phyloP scores from a whole-genome alignment of 2,329 filamentous ascomycete genomes.

The Diaporthe humulicola region DNA sequence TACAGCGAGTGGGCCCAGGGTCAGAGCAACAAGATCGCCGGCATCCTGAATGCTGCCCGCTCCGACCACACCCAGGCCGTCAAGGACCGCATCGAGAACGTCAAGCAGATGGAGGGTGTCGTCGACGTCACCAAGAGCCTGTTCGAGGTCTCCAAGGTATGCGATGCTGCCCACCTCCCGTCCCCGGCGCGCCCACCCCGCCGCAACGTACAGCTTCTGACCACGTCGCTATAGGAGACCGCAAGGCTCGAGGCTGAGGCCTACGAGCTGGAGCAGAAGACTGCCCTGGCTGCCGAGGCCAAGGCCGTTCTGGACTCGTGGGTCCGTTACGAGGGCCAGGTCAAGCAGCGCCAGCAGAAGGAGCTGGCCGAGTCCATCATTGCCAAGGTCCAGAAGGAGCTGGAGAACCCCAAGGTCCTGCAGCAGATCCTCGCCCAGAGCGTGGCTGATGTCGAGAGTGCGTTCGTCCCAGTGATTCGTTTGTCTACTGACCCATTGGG shows the following conservation, averaged over 20 bases:
- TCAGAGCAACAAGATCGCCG: slow-evolving; percentile 93
- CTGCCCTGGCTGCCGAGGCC: slow-evolving; percentile 90
- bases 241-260: slow-evolving; percentile 95
- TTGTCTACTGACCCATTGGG: neutral
- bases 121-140: slow-evolving; percentile 97
- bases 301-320: slow-evolving; percentile 97
- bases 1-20: slow-evolving; percentile 93
- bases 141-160: slow-evolving; percentile 97
- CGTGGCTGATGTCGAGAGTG: slow-evolving; percentile 96
- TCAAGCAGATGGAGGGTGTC: slow-evolving; percentile 93
- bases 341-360: slow-evolving; percentile 98
- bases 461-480: slow-evolving; percentile 42
- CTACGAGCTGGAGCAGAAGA: slow-evolving; percentile 97
- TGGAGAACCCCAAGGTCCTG: slow-evolving; percentile 96
- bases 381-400: slow-evolving; percentile 98
- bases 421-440: slow-evolving; percentile 99
- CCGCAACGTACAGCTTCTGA: slow-evolving; percentile 38
- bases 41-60: slow-evolving; percentile 93
- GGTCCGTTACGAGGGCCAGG: slow-evolving; percentile 98
- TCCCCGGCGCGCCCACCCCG: neutral
- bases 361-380: slow-evolving; percentile 95
- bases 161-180: slow-evolving; percentile 39
- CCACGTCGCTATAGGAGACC: slow-evolving; percentile 79
- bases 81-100: slow-evolving; percentile 92
- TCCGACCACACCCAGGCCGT: slow-evolving; percentile 96